A percentile compares a stretch with the other conserved stretches of the same genome.
These are phyloP conservation scores for Rhododendron simsii DNA, from an alignment of 148 eudicot genomes.

Conservation along the genomic window DNA sequence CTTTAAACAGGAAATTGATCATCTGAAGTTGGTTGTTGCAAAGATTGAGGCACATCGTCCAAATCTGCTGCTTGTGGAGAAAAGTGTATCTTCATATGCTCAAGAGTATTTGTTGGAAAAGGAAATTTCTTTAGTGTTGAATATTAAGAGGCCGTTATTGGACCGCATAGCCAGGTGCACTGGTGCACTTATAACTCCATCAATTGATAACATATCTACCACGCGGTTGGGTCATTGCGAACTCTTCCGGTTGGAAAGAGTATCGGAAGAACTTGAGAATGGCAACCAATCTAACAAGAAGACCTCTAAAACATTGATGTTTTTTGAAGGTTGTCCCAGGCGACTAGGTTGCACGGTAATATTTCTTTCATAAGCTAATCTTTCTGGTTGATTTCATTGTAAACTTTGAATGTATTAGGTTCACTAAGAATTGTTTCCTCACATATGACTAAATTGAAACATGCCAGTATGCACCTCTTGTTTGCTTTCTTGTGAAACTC, in stretches of 20 bases:
- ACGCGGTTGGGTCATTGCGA: slow-evolving; percentile 87
- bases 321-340: slow-evolving; percentile 93
- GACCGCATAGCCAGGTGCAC: slow-evolving; percentile 84
- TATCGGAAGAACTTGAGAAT: slow-evolving; percentile 68
- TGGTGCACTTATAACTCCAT: slow-evolving; percentile 78
- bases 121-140: slow-evolving; percentile 91
- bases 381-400: background rate
- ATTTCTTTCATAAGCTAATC: background rate
- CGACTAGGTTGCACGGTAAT: slow-evolving; percentile 99
- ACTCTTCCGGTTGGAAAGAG: slow-evolving; percentile 72
- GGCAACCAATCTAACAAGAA: slow-evolving; percentile 51
- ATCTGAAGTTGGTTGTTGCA: slow-evolving; percentile 78
- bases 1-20: slow-evolving; percentile 70
- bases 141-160: slow-evolving; percentile 81
- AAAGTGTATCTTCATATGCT: slow-evolving; percentile 94
- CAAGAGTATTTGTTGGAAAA: slow-evolving; percentile 81
- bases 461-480: background rate
- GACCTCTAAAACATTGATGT: slow-evolving; percentile 87
- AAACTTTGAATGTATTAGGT: background rate
- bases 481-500: background rate
- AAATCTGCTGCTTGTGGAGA: slow-evolving; percentile 90
- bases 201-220: slow-evolving; percentile 51
- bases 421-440: background rate
- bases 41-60: slow-evolving; percentile 85
- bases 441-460: background rate